Evolutionary conservation across 495 filamentous ascomycete genomes (phyloP).

Genomic region (Cercophora samala): DNA sequence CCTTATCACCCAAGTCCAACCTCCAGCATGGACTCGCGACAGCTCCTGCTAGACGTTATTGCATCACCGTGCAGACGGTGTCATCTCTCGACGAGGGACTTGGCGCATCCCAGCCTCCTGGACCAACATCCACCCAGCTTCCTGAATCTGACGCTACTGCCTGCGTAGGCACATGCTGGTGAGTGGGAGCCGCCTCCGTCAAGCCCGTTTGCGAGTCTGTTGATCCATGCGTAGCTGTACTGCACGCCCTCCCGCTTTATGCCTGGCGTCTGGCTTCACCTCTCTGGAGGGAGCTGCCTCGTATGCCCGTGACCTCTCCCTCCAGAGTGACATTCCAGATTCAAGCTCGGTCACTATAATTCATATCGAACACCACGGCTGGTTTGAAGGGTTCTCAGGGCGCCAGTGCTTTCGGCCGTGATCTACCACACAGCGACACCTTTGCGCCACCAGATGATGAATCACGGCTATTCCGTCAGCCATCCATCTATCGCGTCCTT

Average conservation of each 20-base stretch:
- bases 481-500: background rate
- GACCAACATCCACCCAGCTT: background rate
- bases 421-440: background rate
- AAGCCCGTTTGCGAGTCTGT: background rate
- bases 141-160: background rate
- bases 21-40: background rate
- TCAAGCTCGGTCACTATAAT: background rate
- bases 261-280: background rate
- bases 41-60: background rate
- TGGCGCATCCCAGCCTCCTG: background rate
- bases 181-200: background rate
- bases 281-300: background rate
- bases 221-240: background rate
- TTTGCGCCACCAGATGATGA: background rate
- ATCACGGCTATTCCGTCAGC: background rate
- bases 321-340: background rate
- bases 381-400: background rate
- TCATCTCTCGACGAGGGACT: background rate
- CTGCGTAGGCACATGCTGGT: background rate
- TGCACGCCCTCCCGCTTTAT: background rate
- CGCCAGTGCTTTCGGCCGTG: background rate
- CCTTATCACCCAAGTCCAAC: slow-evolving; percentile 2
- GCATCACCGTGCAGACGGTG: background rate
- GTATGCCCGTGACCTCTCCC: background rate
- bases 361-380: background rate